Evolutionary conservation across 2,329 filamentous ascomycete species (phyloP), one percentile per base, ranked within the genome.

Genomic region (Neonectria punicea): DNA sequence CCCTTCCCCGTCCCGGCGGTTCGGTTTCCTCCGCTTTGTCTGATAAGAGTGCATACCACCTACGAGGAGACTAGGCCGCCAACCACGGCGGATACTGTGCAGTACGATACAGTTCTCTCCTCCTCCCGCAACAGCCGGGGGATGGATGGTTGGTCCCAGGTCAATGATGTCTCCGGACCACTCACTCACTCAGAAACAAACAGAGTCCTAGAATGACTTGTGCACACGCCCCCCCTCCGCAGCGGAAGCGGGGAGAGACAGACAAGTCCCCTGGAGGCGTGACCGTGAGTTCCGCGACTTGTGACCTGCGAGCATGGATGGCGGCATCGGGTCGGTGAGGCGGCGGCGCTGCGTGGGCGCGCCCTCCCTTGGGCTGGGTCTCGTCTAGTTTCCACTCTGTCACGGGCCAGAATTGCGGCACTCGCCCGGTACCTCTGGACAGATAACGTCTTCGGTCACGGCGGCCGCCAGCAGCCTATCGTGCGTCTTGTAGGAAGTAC

Each of bases 201-300:
- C 5, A 39, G 16, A 39, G 36, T 39, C 36, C 36, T 39, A 39
- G 14, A 25, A 25, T 25, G 25, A 34, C 32, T 34, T 34, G 32
- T 13, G 22, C 22, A 14, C 20, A 47, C 10, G 20, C 44, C 11
- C 44, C 41, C 41, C 41, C 14, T 16, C 39, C 50, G 20, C 20
- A 30, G n/a, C 28, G 41, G 46, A 49, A 56, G 51, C 44, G 51
- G 58, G 44, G 51, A 20, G 20, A 43, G 36, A 34, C 9, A 10
- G 32, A 13, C 32, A 34, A 36, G 43, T 46, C 43, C 20, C 43
- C 22, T n/a, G 49, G 49, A 34, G 28, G 16, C 70, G 70, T 73
- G 70, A 73, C 71, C 70, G 58, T 46, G 60, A 68, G 65, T 70
- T 70, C 65, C 69, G 71, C 71, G 71, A 73, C 71, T 68, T 67